Evolutionary conservation across 805 yeast genomes (phyloP).

Genomic region (Sugiyamaella lignohabitans): DNA sequence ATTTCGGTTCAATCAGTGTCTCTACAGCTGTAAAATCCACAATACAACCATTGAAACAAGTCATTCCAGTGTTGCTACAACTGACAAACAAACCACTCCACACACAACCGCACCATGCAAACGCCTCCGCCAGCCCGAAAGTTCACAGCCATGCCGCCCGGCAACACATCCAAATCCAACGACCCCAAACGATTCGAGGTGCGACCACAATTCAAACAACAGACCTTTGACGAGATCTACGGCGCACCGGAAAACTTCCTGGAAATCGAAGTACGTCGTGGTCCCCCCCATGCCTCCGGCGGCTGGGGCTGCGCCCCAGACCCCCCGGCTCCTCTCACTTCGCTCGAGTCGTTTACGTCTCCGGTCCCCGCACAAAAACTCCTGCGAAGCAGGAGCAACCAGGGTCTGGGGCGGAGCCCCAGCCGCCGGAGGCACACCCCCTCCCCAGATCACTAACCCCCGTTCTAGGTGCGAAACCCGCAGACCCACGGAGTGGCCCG

Average conservation of each 20-base stretch:
- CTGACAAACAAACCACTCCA: neutral
- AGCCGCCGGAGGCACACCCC: too few relatives aligned
- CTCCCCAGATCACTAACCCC: slow-evolving; percentile 1
- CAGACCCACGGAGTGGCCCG: slow-evolving; percentile 61
- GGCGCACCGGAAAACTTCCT: slow-evolving; percentile 93
- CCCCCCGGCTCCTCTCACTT: too few relatives aligned
- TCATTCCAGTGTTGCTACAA: too few relatives aligned
- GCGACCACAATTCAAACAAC: slow-evolving; percentile 43
- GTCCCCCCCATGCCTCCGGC: too few relatives aligned
- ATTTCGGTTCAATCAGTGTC: too few relatives aligned
- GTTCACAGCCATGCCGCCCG: slow-evolving; percentile 29
- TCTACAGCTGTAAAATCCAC: too few relatives aligned
- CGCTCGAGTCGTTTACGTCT: too few relatives aligned
- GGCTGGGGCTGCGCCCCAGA: too few relatives aligned
- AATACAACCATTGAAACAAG: too few relatives aligned
- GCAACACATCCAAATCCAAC: slow-evolving; percentile 11
- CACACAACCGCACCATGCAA: slow-evolving; percentile 15
- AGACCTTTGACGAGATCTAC: slow-evolving; percentile 73
- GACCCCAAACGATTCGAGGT: slow-evolving; percentile 27
- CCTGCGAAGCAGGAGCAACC: too few relatives aligned
- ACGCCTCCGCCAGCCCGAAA: slow-evolving; percentile 22
- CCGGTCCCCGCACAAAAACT: too few relatives aligned
- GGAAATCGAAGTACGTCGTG: slow-evolving; percentile 76
- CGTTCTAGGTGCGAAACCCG: slow-evolving; percentile 52
- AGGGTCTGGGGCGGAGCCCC: too few relatives aligned